A percentile compares a stretch with the other conserved stretches of the same genome.
These are phyloP conservation scores for Russula vinacea DNA, from an alignment of 768 basidiomycete genomes.

Conservation along the genomic window DNA sequence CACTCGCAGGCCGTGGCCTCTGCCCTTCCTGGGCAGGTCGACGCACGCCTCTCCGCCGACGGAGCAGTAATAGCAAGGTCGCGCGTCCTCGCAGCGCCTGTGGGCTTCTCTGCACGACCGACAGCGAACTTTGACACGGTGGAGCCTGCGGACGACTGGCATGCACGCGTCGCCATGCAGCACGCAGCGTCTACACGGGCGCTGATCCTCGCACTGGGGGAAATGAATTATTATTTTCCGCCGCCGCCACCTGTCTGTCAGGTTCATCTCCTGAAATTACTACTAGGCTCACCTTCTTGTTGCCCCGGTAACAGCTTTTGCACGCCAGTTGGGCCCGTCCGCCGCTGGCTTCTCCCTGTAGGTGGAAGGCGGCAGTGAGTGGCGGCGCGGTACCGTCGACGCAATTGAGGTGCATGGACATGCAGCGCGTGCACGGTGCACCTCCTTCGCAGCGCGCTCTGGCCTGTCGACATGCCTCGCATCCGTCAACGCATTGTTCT, in stretches of 20 bases:
- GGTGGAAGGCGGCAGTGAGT: constrained; percentile 27
- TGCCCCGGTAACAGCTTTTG: constrained; percentile 57
- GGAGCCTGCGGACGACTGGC: constrained; percentile 54
- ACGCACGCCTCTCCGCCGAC: constrained; percentile 49
- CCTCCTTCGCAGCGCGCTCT: constrained; percentile 45
- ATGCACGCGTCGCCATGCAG: constrained; percentile 53
- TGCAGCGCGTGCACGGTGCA: constrained; percentile 39
- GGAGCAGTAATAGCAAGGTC: constrained; percentile 54
- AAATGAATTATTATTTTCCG: not conserved
- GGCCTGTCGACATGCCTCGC: constrained; percentile 55
- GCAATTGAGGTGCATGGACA: constrained; percentile 44
- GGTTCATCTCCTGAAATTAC: not conserved
- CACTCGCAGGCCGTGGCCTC: constrained; percentile 58
- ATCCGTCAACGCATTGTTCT: constrained; percentile 59
- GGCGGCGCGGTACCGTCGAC: constrained; percentile 40
- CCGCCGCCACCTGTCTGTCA: not conserved
- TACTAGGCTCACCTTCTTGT: constrained; percentile 51
- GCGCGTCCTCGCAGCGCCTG: constrained; percentile 55
- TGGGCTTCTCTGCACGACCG: constrained; percentile 55
- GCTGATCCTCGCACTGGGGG: constrained; percentile 56
- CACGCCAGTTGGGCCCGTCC: constrained; percentile 61
- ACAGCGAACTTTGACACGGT: constrained; percentile 57
- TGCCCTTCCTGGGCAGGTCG: constrained; percentile 47
- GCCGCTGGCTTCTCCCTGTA: constrained; percentile 33
- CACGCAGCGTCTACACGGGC: constrained; percentile 60